Evolutionary conservation across 129 eudicot genomes (phyloP).

Genomic region (Flaveria linearis): DNA sequence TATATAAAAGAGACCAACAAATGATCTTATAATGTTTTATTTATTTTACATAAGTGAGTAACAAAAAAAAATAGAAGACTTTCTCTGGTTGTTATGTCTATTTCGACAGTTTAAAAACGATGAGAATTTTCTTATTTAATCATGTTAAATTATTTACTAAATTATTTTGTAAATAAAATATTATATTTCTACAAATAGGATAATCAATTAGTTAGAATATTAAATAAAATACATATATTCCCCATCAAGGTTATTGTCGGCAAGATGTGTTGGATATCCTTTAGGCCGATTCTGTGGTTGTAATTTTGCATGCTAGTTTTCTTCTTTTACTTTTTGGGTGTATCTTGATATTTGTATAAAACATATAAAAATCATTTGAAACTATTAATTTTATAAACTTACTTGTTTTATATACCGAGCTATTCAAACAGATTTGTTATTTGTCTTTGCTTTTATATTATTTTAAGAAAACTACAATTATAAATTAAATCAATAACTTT

Average conservation of each 20-base stretch:
- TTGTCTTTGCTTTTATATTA: too few species aligned
- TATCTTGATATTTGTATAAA: background rate
- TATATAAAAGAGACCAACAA: background rate
- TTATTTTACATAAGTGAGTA: background rate
- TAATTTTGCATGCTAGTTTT: background rate
- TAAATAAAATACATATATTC: background rate
- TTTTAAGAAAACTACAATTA: too few species aligned
- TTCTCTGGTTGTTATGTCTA: background rate
- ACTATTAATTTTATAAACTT: too few species aligned
- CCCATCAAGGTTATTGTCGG: conserved; percentile 30
- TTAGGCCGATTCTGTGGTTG: conserved; percentile 20
- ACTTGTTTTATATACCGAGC: too few species aligned
- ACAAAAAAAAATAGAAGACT: background rate
- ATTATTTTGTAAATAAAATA: conserved; percentile 9
- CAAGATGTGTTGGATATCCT: conserved; percentile 7
- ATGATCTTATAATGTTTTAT: background rate
- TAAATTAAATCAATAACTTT: too few species aligned
- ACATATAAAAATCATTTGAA: too few species aligned
- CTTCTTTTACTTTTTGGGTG: background rate
- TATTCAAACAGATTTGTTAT: too few species aligned
- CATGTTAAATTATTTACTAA: background rate
- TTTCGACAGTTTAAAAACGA: background rate
- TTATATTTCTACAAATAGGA: background rate
- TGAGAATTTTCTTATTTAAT: background rate
- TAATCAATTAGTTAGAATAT: background rate